Conservation (phyloP, 1,284 basidiomycete genomes). For the Trichosporon sp. region DNA sequence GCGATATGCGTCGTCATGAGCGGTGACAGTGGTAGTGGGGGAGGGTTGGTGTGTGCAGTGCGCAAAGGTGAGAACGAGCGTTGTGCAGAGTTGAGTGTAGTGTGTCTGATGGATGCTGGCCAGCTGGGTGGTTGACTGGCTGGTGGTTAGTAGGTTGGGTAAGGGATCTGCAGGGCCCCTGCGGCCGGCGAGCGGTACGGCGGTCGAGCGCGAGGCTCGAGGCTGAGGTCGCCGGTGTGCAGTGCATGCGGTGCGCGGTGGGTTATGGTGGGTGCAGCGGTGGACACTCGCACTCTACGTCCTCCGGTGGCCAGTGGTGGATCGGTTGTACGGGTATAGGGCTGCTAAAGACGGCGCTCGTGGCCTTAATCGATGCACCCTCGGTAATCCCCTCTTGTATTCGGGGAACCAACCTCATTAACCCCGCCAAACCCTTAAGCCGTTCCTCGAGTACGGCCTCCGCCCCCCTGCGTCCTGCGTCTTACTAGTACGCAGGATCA, state of each 20-base stretch:
- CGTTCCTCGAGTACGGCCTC: not conserved
- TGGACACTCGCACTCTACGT: not conserved
- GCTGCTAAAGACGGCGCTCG: not conserved
- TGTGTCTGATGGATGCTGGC: not conserved
- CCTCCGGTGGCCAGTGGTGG: not conserved
- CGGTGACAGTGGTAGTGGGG: not conserved
- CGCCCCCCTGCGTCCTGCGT: not conserved
- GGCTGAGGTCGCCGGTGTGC: not conserved
- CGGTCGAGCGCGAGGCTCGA: not conserved
- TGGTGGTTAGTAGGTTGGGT: conserved; percentile 1
- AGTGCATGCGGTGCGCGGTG: not conserved
- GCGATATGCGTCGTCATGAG: conserved; percentile 15
- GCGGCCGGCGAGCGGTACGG: not conserved
- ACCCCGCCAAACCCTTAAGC: not conserved
- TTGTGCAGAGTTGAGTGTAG: not conserved
- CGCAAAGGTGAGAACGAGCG: not conserved
- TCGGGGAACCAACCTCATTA: not conserved
- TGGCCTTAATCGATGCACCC: conserved; percentile 10
- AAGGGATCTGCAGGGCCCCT: conserved; percentile 10
- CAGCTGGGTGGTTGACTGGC: not conserved
- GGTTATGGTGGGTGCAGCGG: not conserved
- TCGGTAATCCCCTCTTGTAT: conserved; percentile 8
- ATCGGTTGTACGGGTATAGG: conserved; percentile 5
- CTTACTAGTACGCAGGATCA: not conserved
- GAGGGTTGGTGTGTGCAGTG: not conserved